Conservation (phyloP, 805 yeast genomes). For the Saccharomyces jurei region DNA sequence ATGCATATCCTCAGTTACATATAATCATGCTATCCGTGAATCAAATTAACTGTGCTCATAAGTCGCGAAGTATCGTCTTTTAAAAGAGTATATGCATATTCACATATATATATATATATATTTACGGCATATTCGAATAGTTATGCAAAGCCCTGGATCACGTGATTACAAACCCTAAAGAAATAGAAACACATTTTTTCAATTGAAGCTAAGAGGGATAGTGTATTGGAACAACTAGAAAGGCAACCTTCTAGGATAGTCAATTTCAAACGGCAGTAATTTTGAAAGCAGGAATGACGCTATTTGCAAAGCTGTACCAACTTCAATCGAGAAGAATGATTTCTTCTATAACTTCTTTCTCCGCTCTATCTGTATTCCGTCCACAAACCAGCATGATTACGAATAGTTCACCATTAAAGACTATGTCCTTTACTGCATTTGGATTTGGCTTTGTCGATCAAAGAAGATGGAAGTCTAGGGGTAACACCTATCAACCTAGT, state of each 20-base stretch:
- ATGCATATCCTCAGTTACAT: background rate
- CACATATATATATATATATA: background rate
- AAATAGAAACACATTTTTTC: background rate
- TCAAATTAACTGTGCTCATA: background rate
- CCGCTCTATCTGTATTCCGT: constrained; percentile 8
- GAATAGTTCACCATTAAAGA: background rate
- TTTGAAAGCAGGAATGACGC: constrained; percentile 5
- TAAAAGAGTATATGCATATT: no score
- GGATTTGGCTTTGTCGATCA: constrained; percentile 15
- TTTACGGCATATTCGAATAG: background rate
- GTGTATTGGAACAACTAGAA: background rate
- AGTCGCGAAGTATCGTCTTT: background rate
- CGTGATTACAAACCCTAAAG: background rate
- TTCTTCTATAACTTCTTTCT: constrained; percentile 12
- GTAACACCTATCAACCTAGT: constrained; percentile 92
- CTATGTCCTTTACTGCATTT: background rate
- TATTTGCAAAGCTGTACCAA: constrained; percentile 9
- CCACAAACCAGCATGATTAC: background rate
- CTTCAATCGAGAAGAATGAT: constrained; percentile 10
- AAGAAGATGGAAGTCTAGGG: constrained; percentile 75
- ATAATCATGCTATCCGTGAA: background rate
- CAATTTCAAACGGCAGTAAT: background rate
- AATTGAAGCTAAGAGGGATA: background rate
- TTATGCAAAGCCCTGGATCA: background rate
- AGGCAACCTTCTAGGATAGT: background rate